Evolutionary conservation across 2,329 filamentous ascomycete genomes (phyloP).

Genomic region (Trichoderma guizhouense): DNA sequence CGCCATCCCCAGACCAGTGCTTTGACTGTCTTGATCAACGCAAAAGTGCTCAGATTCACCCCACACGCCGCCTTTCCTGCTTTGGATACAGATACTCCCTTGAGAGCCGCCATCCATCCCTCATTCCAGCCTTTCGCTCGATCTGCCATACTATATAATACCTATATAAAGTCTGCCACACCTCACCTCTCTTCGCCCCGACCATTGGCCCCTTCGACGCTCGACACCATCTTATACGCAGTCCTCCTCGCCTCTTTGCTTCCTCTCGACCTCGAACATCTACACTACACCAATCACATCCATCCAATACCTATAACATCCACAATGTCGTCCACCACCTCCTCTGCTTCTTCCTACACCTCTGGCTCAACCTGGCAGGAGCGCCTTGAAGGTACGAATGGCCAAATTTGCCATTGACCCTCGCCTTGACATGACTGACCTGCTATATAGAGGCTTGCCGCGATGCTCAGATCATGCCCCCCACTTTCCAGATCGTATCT

Average conservation of each 20-base stretch:
- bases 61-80: conserved; percentile 16
- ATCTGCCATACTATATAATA: neutral
- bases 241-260: neutral
- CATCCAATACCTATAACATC: neutral
- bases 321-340: conserved; percentile 24
- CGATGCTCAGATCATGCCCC: conserved; percentile 49
- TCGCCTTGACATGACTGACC: neutral
- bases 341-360: conserved; percentile 27
- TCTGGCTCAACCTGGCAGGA: conserved; percentile 49
- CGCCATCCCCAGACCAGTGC: neutral
- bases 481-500: conserved; percentile 68
- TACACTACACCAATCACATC: neutral
- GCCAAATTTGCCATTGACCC: neutral
- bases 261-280: neutral
- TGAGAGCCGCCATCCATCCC: conserved; percentile 3
- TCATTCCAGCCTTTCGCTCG: conserved; percentile 12
- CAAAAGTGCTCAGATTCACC: conserved; percentile 10
- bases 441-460: conserved; percentile 53
- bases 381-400: conserved; percentile 48
- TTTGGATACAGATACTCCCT: conserved; percentile 11
- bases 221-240: neutral
- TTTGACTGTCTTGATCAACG: conserved; percentile 4
- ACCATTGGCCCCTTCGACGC: neutral
- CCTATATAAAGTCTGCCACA: conserved; percentile 1
- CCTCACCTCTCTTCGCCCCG: neutral